Conservation (phyloP, 1,284 basidiomycete species). For the Papiliotrema fonsecae region DNA sequence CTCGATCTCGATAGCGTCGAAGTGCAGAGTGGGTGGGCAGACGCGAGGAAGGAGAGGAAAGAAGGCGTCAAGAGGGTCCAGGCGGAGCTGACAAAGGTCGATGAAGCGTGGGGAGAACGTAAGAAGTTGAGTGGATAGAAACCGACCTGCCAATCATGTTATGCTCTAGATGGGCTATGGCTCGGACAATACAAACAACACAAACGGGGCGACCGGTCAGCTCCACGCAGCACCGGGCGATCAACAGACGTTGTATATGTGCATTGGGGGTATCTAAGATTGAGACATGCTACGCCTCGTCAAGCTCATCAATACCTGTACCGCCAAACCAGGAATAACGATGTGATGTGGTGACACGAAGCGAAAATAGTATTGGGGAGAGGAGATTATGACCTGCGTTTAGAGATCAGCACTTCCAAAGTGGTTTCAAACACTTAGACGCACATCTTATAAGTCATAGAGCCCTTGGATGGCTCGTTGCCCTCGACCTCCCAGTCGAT, state of each 20-base stretch:
- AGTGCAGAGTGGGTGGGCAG: constrained; percentile 44
- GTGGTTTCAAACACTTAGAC: constrained; percentile 21
- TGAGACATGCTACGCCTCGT: too few species aligned
- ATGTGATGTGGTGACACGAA: too few species aligned
- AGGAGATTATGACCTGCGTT: constrained; percentile 4
- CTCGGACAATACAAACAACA: too few species aligned
- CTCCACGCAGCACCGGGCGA: too few species aligned
- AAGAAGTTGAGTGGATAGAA: constrained; percentile 36
- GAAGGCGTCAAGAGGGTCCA: constrained; percentile 50
- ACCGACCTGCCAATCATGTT: too few species aligned
- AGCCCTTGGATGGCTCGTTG: constrained; percentile 36
- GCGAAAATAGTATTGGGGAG: neutral
- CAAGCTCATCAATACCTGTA: too few species aligned
- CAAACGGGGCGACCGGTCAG: too few species aligned
- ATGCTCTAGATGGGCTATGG: too few species aligned
- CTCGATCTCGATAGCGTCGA: constrained; percentile 51
- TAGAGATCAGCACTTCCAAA: constrained; percentile 16
- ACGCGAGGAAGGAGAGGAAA: constrained; percentile 50
- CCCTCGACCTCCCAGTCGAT: constrained; percentile 63
- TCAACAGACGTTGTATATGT: too few species aligned
- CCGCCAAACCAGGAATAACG: too few species aligned
- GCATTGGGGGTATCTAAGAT: too few species aligned
- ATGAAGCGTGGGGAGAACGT: constrained; percentile 47
- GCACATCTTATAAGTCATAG: constrained; percentile 52
- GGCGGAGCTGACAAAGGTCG: constrained; percentile 46